These are phyloP conservation scores for Datura wrightii DNA, from an alignment of 257 asterid genomes.

Conservation along the genomic window DNA sequence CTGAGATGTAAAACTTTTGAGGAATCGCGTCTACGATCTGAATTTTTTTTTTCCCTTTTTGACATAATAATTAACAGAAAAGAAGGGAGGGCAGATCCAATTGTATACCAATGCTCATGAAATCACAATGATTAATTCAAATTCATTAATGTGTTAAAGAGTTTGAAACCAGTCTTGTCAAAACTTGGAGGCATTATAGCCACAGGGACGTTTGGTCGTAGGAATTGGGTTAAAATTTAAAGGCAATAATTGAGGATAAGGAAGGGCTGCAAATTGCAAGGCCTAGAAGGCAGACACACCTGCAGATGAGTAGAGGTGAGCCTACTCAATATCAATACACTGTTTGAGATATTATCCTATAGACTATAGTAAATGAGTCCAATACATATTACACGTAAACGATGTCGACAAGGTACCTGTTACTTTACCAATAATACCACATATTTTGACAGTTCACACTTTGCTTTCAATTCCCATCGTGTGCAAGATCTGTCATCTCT, in stretches of 20 bases:
- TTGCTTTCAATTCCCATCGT: constrained; percentile 26
- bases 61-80: background rate
- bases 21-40: background rate
- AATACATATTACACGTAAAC: background rate
- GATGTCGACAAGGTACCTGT: constrained; percentile 33
- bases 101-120: background rate
- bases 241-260: constrained; percentile 25
- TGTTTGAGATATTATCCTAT: background rate
- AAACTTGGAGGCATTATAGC: background rate
- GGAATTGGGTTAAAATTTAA: background rate
- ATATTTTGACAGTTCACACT: background rate
- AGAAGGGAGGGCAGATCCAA: background rate
- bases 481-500: background rate
- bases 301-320: constrained; percentile 9
- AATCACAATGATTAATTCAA: background rate
- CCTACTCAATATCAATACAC: constrained; percentile 29
- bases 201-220: background rate
- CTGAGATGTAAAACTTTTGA: background rate
- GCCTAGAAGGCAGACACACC: background rate
- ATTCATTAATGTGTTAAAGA: background rate
- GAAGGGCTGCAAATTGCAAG: constrained; percentile 10
- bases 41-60: background rate
- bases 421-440: background rate
- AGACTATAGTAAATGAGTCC: constrained; percentile 12
- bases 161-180: background rate